Evolutionary conservation across 164 flowering plant species (phyloP), one percentile per base, ranked within the genome.

Genomic region (Macadamia integrifolia): DNA sequence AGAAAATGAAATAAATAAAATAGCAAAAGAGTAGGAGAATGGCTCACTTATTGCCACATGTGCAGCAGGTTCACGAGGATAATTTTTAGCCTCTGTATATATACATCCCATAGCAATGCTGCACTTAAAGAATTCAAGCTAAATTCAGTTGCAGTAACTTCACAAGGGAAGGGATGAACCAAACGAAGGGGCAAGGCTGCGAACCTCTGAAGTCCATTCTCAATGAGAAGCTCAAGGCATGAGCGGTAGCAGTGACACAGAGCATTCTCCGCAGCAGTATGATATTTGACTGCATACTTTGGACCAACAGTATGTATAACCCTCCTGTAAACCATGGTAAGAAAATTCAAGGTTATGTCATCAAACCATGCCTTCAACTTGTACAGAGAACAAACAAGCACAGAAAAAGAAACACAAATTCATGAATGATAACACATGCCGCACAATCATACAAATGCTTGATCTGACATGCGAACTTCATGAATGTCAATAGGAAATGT

Each of bases 1-100:
- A 35, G 40, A 35, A 35, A 35, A 35, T 35, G 40, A 35, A 35
- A 35, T 29, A 43, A 50, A 50, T 12, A 60, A 71, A 57, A 62
- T 29, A 57, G 30, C 15, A 77, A 64, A 15, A 61, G 18, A 61
- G 42, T 32, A n/a, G n/a, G 48, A 57, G 58, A 74, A 68, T 69
- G 70, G 72, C 95, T 89, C 69, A 95, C 99, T 87, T 77, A 95
- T 95, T 58, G 99, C 98, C 52, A 95, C 98, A 83, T 92, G 98
- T 49, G 99, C 99, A 75, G 98, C 99, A 43, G 98, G 99, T 72
- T 95, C 99, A 69, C 98, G 98, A 32, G 99, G 99, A 80, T 92
- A 95, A 77, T 88, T 92, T 76, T 92, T 92, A 14, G 97, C 79
- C 74, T 95, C 98, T 29, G 96, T 91, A 72, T 95, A 95, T 75